Conservation (phyloP, 129 eudicot species). For the Chrysanthemum lavandulifolium region DNA sequence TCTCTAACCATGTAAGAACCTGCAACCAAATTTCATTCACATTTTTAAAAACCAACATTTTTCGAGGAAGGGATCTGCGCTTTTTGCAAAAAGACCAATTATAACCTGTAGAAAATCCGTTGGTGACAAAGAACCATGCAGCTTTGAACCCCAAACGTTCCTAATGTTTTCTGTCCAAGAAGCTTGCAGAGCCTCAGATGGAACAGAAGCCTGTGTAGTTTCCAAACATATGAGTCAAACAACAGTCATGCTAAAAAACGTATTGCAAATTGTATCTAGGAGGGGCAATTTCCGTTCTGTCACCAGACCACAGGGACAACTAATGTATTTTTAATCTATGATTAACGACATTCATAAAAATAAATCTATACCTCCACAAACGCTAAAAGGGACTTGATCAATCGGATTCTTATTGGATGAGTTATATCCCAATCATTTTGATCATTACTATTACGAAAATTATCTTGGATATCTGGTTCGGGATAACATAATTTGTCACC, state of each 20-base stretch:
- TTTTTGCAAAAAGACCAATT: not conserved
- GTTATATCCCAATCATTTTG: too few relatives aligned
- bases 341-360: not conserved
- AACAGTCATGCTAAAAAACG: not conserved
- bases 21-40: too few relatives aligned
- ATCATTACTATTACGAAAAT: too few relatives aligned
- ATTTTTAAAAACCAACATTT: constrained; percentile 5
- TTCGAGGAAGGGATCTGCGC: not conserved
- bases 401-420: constrained; percentile 41
- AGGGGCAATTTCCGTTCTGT: too few relatives aligned
- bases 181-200: too few relatives aligned
- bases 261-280: too few relatives aligned
- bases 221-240: not conserved
- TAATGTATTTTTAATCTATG: too few relatives aligned
- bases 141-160: constrained; percentile 61
- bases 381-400: constrained; percentile 63
- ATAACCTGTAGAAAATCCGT: constrained; percentile 74
- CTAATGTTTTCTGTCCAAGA: constrained; percentile 32
- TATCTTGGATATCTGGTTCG: constrained; percentile 3
- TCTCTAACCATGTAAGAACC: too few relatives aligned
- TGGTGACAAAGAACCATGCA: constrained; percentile 50
- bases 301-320: too few relatives aligned
- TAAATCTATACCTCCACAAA: constrained; percentile 58
- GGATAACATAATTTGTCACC: constrained; percentile 33
- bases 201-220: not conserved